phyloP scores from a whole-genome alignment of 2,329 filamentous ascomycete genomes.

The Orbilia blumenaviensis region DNA sequence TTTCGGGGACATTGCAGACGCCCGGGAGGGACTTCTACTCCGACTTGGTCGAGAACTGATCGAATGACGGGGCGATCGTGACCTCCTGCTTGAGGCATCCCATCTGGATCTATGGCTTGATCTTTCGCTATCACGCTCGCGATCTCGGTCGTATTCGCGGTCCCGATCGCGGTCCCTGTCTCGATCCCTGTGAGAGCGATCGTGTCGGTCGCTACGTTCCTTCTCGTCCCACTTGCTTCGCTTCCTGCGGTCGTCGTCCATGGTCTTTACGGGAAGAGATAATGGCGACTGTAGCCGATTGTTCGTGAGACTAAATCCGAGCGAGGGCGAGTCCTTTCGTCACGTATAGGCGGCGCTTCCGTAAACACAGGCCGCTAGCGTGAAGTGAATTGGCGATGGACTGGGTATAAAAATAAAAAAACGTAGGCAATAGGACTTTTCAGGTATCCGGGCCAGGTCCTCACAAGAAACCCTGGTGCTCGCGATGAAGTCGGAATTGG shows the following conservation, averaged over 20 bases:
- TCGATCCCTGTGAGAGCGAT: conserved; percentile 53
- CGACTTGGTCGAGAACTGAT: conserved; percentile 67
- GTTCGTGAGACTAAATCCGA: not conserved
- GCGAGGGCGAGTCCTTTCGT: not conserved
- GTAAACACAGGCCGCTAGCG: not conserved
- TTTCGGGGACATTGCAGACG: conserved; percentile 60
- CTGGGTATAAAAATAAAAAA: not conserved
- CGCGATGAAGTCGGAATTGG: not conserved
- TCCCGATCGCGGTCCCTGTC: conserved; percentile 53
- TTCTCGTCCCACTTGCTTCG: conserved; percentile 58
- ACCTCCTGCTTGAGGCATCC: conserved; percentile 74
- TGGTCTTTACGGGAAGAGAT: not conserved
- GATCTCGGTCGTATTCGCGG: conserved; percentile 36
- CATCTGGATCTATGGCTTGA: conserved; percentile 72
- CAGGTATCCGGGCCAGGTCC: not conserved
- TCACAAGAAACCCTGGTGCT: not conserved
- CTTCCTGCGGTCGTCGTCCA: conserved; percentile 56
- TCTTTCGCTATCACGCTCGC: conserved; percentile 45
- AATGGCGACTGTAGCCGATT: not conserved
- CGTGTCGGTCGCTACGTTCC: conserved; percentile 54
- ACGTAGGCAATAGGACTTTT: not conserved
- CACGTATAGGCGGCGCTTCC: not conserved
- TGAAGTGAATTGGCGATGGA: not conserved
- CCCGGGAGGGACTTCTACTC: conserved; percentile 73
- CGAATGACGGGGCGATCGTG: conserved; percentile 71